phyloP scores from a whole-genome alignment of 1,284 basidiomycete species.

The Agroathelia rolfsii region DNA sequence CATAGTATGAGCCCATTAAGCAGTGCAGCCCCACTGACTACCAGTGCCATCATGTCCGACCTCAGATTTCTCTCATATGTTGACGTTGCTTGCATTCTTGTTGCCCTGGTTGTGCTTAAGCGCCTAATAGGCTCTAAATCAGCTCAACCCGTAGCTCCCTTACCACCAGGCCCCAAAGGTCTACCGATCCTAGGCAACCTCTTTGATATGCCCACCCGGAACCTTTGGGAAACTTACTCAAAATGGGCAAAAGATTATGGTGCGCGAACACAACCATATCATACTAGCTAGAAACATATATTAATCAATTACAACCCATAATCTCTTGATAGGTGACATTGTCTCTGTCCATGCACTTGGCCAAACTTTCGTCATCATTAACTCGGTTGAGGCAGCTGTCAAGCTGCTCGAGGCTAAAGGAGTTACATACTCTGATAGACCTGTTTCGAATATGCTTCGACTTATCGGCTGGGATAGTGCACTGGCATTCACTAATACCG shows the following conservation, averaged over 20 bases:
- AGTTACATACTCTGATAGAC: slow-evolving; percentile 25
- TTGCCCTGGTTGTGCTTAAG: slow-evolving; percentile 25
- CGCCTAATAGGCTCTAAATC: slow-evolving; percentile 18
- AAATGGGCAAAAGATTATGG: slow-evolving; percentile 44
- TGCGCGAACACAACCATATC: no score
- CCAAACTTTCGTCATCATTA: slow-evolving; percentile 26
- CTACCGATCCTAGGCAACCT: slow-evolving; percentile 43
- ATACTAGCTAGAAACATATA: no score
- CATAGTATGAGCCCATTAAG: no score
- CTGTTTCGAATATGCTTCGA: slow-evolving; percentile 17
- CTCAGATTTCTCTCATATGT: no score
- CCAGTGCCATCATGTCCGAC: no score
- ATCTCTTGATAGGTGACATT: slow-evolving; percentile 25
- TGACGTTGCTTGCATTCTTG: no score
- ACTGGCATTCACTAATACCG: slow-evolving; percentile 16
- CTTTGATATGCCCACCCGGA: slow-evolving; percentile 41
- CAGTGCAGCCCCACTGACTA: no score
- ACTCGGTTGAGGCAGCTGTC: slow-evolving; percentile 21
- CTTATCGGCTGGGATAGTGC: slow-evolving; percentile 1
- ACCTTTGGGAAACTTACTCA: slow-evolving; percentile 45
- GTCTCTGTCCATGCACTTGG: slow-evolving; percentile 23
- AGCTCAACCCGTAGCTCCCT: slow-evolving; percentile 18
- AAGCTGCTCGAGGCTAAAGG: slow-evolving; percentile 25
- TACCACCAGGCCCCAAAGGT: slow-evolving; percentile 43
- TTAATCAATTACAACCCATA: no score